Evolutionary conservation across 176 grass and related monocot species (phyloP), one percentile per base, ranked within the genome.

Genomic region (Cenchrus purpureus): DNA sequence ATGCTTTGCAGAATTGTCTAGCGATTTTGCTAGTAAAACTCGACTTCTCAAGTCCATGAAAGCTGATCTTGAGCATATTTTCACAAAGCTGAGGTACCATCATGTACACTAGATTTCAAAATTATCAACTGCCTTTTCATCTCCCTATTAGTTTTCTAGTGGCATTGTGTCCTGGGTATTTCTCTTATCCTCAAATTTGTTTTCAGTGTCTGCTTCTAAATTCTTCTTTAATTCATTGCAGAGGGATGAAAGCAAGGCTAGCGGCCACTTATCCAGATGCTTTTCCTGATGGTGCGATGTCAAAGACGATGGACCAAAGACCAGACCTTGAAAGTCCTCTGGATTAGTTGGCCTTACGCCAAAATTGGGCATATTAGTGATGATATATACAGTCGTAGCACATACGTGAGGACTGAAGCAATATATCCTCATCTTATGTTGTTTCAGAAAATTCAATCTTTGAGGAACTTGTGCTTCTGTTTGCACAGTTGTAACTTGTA

Each of bases 241-340:
- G 97, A 83, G 90, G 74, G 79, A 95, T 94, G 90, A 95, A 98
- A 81, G 14, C 89, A 5, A 95, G 89, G 83, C 62, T 95, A 70
- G 88, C 86, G 74, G 74, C 97, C 13, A 94, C 91, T 50, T 94
- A 98, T 95, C 93, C 93, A 10, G 96, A 98, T 79, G 93, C 96
- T 75, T 98, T 95, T 83, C 91, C 91, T 19, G 86, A 94, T 86
- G 86, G 85, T 2, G 84, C 85, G 0, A 83, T 89, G 81, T 64
- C 83, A 46, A 60, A 87, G 14, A 79, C 62, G 31, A 79, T 95
- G 63, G 96, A 94, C 61, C 87, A 95, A 89, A 98, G 96, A 84
- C 93, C 93, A 46, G 93, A 98, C 68, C 93, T 98, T 76, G 93
- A 98, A 73, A 90, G 20, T 40, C 84, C 89, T 83, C 69, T 95